Percentiles rank a stretch among this genome's conserved stretches.
phyloP scores from a whole-genome alignment of 495 filamentous ascomycete species.

The Penicillium coffeae region DNA sequence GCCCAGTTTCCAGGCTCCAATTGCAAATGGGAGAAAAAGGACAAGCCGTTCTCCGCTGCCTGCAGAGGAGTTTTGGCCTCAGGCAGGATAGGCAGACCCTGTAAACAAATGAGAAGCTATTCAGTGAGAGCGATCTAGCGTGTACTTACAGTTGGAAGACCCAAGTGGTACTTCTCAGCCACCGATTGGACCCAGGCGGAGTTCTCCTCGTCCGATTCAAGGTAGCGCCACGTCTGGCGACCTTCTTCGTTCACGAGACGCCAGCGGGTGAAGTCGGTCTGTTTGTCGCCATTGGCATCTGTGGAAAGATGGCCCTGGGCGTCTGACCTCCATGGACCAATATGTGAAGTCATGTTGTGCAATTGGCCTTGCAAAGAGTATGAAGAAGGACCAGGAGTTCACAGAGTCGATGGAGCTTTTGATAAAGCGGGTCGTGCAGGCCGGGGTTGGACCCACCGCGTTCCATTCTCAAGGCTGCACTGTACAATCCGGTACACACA shows the following conservation, averaged over 20 bases:
- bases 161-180: conserved; percentile 82
- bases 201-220: conserved; percentile 70
- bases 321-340: conserved; percentile 40
- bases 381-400: no score
- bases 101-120: conserved; percentile 6
- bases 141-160: conserved; percentile 57
- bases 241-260: conserved; percentile 77
- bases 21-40: conserved; percentile 88
- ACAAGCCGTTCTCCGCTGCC: conserved; percentile 74
- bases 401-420: not conserved
- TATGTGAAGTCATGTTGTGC: conserved; percentile 25
- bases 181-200: conserved; percentile 78
- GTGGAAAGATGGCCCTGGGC: conserved; percentile 37
- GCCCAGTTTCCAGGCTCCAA: conserved; percentile 88
- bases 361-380: not conserved
- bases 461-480: conserved; percentile 2
- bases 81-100: conserved; percentile 72
- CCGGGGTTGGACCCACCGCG: not conserved
- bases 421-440: not conserved
- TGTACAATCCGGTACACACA: conserved; percentile 1
- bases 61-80: conserved; percentile 68
- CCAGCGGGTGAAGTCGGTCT: conserved; percentile 81
- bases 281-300: conserved; percentile 39
- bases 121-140: not conserved
- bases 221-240: conserved; percentile 89